Percentiles rank a stretch among this genome's conserved stretches.
Evolutionary conservation across 2,329 filamentous ascomycete genomes (phyloP).

Genomic region (Clarireedia paspali): DNA sequence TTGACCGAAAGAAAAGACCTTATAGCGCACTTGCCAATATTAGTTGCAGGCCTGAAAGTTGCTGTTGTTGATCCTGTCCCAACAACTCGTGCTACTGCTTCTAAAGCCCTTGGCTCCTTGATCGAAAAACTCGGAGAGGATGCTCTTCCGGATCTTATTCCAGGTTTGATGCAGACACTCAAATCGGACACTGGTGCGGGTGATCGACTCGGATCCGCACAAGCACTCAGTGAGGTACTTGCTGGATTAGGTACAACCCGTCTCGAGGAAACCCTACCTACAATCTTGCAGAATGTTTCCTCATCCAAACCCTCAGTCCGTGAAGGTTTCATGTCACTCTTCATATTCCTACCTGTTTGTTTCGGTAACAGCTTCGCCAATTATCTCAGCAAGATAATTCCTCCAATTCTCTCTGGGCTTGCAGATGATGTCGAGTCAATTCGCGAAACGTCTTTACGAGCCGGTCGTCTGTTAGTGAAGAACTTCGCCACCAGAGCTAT

Average conservation of each 20-base stretch:
- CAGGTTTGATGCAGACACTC: slow-evolving; percentile 93
- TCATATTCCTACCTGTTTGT: slow-evolving; percentile 97
- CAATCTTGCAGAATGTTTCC: slow-evolving; percentile 90
- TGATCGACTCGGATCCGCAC: slow-evolving; percentile 90
- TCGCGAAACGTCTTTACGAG: slow-evolving; percentile 89
- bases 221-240: slow-evolving; percentile 92
- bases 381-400: slow-evolving; percentile 92
- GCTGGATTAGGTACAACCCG: slow-evolving; percentile 88
- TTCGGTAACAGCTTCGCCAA: slow-evolving; percentile 98
- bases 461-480: slow-evolving; percentile 90
- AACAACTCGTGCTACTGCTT: slow-evolving; percentile 90
- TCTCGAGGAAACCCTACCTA: slow-evolving; percentile 91
- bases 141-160: slow-evolving; percentile 91
- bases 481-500: slow-evolving; percentile 96
- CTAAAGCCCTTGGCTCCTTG: slow-evolving; percentile 90
- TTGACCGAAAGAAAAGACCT: slow-evolving; percentile 95
- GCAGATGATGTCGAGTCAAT: slow-evolving; percentile 96
- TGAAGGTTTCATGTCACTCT: slow-evolving; percentile 98
- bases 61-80: slow-evolving; percentile 94
- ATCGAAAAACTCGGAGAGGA: slow-evolving; percentile 98
- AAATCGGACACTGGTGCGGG: slow-evolving; percentile 96
- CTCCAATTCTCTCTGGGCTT: slow-evolving; percentile 85
- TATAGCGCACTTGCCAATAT: slow-evolving; percentile 78
- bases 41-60: slow-evolving; percentile 81
- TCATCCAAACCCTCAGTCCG: slow-evolving; percentile 85